Conservation (phyloP, 176 grass and related monocot genomes). For the Oryza brachyantha region DNA sequence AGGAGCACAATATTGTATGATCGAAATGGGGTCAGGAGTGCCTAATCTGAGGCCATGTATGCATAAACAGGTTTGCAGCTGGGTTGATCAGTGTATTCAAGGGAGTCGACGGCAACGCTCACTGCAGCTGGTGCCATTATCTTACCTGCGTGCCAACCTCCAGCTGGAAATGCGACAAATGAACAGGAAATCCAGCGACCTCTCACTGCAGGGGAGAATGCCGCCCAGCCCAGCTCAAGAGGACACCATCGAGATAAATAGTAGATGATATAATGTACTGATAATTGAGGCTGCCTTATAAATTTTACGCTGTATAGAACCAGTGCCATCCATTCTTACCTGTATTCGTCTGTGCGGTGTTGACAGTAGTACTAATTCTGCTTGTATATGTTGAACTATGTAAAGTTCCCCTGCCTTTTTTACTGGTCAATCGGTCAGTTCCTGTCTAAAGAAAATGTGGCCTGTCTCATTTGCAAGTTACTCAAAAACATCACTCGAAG, state of each 20-base stretch:
- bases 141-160: constrained; percentile 69
- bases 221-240: background rate
- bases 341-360: background rate
- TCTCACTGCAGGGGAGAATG: constrained; percentile 18
- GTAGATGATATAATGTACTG: too few species aligned
- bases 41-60: background rate
- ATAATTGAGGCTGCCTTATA: background rate
- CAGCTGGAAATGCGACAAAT: constrained; percentile 68
- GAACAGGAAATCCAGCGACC: constrained; percentile 16
- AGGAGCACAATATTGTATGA: too few species aligned
- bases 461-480: background rate
- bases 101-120: constrained; percentile 63
- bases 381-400: background rate
- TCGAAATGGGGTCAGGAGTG: background rate
- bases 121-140: constrained; percentile 90
- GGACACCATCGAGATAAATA: constrained; percentile 16
- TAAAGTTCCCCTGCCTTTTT: background rate
- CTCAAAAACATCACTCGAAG: background rate
- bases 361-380: background rate
- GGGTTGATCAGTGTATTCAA: constrained; percentile 58
- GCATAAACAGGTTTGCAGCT: constrained; percentile 43
- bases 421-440: background rate
- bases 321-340: background rate
- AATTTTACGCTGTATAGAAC: constrained; percentile 1
- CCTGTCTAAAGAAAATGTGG: background rate